A percentile compares a stretch with the other conserved stretches of the same genome.
Evolutionary conservation across 768 basidiomycete species (phyloP).

Genomic region (Psilocybe azurescens): DNA sequence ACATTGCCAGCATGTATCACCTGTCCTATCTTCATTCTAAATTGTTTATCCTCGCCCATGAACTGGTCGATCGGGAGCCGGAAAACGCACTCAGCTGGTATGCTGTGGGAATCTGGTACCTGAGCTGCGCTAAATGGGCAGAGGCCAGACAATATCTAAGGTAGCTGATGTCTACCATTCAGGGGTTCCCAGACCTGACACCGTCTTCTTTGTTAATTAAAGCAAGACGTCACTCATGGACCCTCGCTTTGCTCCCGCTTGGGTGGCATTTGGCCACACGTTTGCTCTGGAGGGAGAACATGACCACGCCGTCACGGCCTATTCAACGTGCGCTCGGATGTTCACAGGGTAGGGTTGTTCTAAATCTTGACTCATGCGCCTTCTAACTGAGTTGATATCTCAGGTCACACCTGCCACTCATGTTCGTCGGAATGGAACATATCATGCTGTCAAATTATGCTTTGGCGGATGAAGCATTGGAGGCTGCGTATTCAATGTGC

Average conservation of each 20-base stretch:
- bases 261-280: constrained; percentile 98
- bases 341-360: constrained; percentile 78
- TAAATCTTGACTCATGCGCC: neutral
- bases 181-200: neutral
- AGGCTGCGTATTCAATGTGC: constrained; percentile 82
- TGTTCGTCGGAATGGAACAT: constrained; percentile 99
- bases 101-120: constrained; percentile 97
- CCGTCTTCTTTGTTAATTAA: constrained; percentile 6
- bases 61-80: constrained; percentile 93
- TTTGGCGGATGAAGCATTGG: constrained; percentile 88
- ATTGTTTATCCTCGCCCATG: constrained; percentile 95
- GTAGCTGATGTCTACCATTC: constrained; percentile 39
- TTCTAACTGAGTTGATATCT: neutral
- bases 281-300: constrained; percentile 98
- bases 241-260: constrained; percentile 93
- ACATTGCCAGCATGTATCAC: constrained; percentile 99
- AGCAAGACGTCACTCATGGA: constrained; percentile 98
- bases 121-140: constrained; percentile 83
- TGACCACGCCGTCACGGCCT: constrained; percentile 97
- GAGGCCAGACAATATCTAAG: constrained; percentile 96
- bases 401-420: constrained; percentile 93
- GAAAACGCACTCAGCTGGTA: constrained; percentile 97
- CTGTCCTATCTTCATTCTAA: constrained; percentile 89
- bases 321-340: constrained; percentile 94
- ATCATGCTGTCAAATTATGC: constrained; percentile 83